Conservation (phyloP, 78 protist species). For the Bodo saltans region DNA sequence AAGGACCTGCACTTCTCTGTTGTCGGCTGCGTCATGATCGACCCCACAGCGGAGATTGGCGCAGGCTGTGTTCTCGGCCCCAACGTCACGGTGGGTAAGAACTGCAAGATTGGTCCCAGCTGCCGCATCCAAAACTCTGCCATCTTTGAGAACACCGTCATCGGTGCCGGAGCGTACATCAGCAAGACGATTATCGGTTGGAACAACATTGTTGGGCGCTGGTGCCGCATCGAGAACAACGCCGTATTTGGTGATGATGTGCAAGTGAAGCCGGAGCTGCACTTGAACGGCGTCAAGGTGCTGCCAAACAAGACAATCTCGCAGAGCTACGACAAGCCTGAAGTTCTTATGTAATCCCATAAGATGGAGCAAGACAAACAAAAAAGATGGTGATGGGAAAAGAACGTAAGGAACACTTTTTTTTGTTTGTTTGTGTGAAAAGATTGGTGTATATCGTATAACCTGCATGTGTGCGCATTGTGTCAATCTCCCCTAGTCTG, state of each 20-base stretch:
- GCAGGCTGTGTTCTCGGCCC: constrained; percentile 80
- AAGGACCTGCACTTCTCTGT: constrained; percentile 9
- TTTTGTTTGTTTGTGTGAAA: no score
- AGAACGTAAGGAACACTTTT: no score
- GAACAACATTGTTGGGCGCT: constrained; percentile 70
- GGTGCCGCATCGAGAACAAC: constrained; percentile 76
- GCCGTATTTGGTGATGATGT: constrained; percentile 89
- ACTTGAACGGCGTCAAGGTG: constrained; percentile 74
- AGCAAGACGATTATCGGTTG: constrained; percentile 82
- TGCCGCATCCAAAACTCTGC: constrained; percentile 48
- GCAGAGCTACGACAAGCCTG: constrained; percentile 2
- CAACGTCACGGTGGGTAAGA: constrained; percentile 74
- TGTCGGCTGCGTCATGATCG: constrained; percentile 26
- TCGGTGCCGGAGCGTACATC: constrained; percentile 56
- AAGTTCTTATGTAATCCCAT: not conserved
- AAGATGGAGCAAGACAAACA: no score
- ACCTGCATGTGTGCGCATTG: no score
- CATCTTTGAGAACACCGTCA: constrained; percentile 51
- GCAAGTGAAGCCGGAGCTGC: constrained; percentile 69
- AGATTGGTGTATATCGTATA: no score
- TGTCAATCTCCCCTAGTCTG: no score
- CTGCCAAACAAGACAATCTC: constrained; percentile 82
- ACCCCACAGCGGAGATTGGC: constrained; percentile 73
- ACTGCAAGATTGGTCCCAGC: constrained; percentile 73
- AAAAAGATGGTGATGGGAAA: no score